Base-by-base conservation (phyloP, 495 filamentous ascomycete species). In the Aspergillus asperescens region DNA sequence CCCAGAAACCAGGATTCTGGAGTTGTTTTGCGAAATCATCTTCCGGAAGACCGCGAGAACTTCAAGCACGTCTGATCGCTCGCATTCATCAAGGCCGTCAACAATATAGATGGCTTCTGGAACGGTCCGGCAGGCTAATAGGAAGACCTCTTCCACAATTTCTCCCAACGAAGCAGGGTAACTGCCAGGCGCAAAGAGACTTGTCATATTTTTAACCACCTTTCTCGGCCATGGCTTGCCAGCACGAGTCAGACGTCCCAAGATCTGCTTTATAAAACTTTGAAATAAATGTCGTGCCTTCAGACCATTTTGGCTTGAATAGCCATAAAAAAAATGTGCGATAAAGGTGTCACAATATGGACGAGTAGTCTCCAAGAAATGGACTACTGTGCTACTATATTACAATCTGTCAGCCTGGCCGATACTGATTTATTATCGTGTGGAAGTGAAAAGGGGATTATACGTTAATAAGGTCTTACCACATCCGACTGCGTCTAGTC, bases 401-500 rank as follows among this genome's bases (percentile, higher is more conserved):
- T n/a, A 7, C 4, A 3, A 2, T 10, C 8, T 3, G 8, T 10
- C 29, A 31, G 29, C 29, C 9, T n/a, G 9, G 5, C 9, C 13
- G 29, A 31, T 10, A 31, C 8, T 3, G 5, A 12, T 10, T 12
- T 12, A n/a, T n/a, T n/a, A n/a, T n/a, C n/a, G n/a, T n/a, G n/a
- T n/a, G n/a, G n/a, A n/a, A n/a, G n/a, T 12, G 29, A 12, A 29
- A 18, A 19, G 20, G 47, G 57, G 35, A 18, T 62, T 57, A 60
- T 60, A 56, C n/a, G n/a, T n/a, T n/a, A 65, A 59, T 16, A 57
- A 58, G 9, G 62, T 60, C 49, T 65, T 65, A 6, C 62, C 62
- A 5, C 57, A 65, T 25, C 60, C 62, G 59, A 65, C 62, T 13
- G 19, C 40, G 24, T 3, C 1, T 13, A 27, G n/a, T 38, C n/a